phyloP scores from a whole-genome alignment of 106 monocot species.

The Platanthera zijinensis region DNA sequence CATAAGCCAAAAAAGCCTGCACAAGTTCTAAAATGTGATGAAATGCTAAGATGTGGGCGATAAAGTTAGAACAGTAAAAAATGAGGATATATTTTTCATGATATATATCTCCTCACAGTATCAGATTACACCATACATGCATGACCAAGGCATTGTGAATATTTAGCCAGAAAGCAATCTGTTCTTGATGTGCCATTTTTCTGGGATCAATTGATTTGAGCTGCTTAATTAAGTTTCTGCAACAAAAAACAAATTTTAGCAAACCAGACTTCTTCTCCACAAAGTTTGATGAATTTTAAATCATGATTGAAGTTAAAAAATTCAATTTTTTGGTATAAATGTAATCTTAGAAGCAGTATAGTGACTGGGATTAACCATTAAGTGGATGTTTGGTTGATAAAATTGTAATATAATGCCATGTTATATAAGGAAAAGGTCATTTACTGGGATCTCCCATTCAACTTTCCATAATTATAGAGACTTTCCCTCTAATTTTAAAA shows the following conservation, averaged over 20 bases:
- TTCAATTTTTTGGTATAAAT: not conserved
- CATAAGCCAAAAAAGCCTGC: slow-evolving; percentile 84
- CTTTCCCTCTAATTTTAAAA: too few relatives aligned
- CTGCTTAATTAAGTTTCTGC: slow-evolving; percentile 46
- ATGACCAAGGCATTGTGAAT: slow-evolving; percentile 88
- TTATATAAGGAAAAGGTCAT: too few relatives aligned
- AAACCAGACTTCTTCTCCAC: not conserved
- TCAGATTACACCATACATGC: slow-evolving; percentile 53
- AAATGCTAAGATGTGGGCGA: not conserved
- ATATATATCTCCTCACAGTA: not conserved
- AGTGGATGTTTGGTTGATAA: too few relatives aligned
- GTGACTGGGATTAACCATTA: too few relatives aligned
- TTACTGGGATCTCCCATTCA: too few relatives aligned
- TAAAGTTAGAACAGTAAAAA: not conserved
- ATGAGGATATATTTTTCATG: not conserved
- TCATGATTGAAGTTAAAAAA: not conserved
- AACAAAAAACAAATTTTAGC: not conserved
- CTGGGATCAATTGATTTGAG: slow-evolving; percentile 61
- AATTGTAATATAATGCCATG: too few relatives aligned
- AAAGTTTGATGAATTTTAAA: not conserved
- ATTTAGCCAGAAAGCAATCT: slow-evolving; percentile 90
- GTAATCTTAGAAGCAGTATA: not conserved
- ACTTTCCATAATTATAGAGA: too few relatives aligned
- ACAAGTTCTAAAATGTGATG: not conserved
- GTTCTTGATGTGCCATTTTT: slow-evolving; percentile 49